Base-by-base conservation (phyloP, 2,329 filamentous ascomycete genomes). In the Fusarium secorum region DNA sequence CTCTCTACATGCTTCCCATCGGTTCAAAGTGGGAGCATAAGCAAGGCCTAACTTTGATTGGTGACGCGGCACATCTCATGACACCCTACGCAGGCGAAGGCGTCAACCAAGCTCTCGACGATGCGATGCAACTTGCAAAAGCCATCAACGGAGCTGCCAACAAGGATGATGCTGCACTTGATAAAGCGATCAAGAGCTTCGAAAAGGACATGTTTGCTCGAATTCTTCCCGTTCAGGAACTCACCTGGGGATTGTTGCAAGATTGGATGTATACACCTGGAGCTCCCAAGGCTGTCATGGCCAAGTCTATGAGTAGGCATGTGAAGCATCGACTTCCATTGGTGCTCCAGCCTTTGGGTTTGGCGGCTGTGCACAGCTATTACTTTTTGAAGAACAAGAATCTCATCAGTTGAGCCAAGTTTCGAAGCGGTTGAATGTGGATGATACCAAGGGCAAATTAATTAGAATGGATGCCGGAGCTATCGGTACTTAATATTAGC, bases 1-100 rank as follows among this genome's bases (percentile, higher is more conserved):
- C 82, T 2, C 78, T 90, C 3, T 89, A 86, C 73, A 83, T 84
- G 74, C 81, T 91, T 14, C 87, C 88, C 0, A 75, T 85, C 4
- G 84, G 84, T 4, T 76, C 81, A 48, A 76, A 71, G 5, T 90
- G 87, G 87, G 64, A 80, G 42, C 81, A 85, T 51, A 79, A 78
- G 22, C 75, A 78, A 10, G 86, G 87, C 1, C 74, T 86, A 8
- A 89, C 88, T 0, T 74, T 89, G 18, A 80, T 90, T 30, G 89
- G 89, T 9, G 88, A 90, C 70, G 86, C 88, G 2, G 88, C 88
- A 11, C 88, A 90, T 76, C 73, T 89, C 26, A 88, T 89, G 86
- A 84, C 85, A 2, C 86, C 86, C 1, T 88, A 85, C 67, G 85
- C 85, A 3, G 88, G 88, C 9, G 87, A 88, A 62, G 88, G 88